Conservation (phyloP, 139 green algal species). For the Chlorella sp. region DNA sequence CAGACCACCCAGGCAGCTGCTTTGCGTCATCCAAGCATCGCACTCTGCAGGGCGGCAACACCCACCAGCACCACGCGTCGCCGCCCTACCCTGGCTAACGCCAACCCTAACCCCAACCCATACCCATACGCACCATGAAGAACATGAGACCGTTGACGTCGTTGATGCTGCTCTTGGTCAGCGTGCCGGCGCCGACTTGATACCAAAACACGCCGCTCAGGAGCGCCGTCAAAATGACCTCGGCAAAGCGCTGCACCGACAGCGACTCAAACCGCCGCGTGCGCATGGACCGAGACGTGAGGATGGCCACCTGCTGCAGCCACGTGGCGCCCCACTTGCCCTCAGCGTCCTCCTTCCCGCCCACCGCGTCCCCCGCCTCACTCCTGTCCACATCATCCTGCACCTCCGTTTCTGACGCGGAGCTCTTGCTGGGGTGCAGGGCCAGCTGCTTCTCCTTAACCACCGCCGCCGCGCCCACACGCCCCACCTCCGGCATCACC, state of each 20-base stretch:
- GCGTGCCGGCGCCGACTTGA: constrained; percentile 8
- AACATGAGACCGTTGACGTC: constrained; percentile 43
- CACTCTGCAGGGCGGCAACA: too few species aligned
- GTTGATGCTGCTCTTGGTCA: neutral
- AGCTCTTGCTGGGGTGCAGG: neutral
- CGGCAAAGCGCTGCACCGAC: constrained; percentile 10
- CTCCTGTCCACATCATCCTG: neutral
- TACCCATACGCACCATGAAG: constrained; percentile 37
- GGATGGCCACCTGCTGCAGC: neutral
- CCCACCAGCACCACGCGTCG: too few species aligned
- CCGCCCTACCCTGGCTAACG: too few species aligned
- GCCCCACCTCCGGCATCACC: too few species aligned
- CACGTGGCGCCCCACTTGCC: constrained; percentile 1
- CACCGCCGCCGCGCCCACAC: too few species aligned
- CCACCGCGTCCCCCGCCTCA: neutral
- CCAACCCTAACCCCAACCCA: neutral
- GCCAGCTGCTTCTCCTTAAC: neutral
- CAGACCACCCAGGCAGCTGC: too few species aligned
- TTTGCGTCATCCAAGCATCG: too few species aligned
- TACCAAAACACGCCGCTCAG: constrained; percentile 44
- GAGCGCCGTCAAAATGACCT: constrained; percentile 13
- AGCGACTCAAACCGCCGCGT: constrained; percentile 64
- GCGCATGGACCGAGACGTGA: neutral
- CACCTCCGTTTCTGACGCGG: neutral
- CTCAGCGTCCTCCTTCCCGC: neutral